Conservation (phyloP, 1,139 yeast species). For the Spathaspora jeffriesii region DNA sequence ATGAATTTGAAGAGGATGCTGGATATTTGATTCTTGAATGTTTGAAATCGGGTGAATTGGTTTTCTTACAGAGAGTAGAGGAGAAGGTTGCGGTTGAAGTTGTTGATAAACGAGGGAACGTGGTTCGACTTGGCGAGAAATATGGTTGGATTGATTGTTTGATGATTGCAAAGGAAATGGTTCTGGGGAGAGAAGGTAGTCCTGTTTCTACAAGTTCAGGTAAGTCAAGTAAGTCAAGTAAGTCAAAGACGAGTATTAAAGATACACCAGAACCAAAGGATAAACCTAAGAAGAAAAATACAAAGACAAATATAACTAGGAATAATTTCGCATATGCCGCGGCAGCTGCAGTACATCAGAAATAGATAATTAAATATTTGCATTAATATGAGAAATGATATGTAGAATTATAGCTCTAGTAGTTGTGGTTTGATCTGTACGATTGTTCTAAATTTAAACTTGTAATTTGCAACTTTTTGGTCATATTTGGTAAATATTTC, state of each 20-base stretch:
- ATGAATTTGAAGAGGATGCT: slow-evolving; percentile 54
- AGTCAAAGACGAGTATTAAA: background rate
- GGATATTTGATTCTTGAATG: slow-evolving; percentile 71
- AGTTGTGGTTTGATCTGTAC: too few species aligned
- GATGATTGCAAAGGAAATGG: slow-evolving; percentile 41
- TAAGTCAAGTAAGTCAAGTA: background rate
- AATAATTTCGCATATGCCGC: slow-evolving; percentile 48
- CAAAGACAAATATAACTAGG: background rate
- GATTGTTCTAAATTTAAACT: too few species aligned
- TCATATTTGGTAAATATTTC: too few species aligned
- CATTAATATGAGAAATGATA: too few species aligned
- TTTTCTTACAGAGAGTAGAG: slow-evolving; percentile 50
- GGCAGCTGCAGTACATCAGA: slow-evolving; percentile 45
- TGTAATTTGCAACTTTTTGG: too few species aligned
- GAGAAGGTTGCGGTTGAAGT: slow-evolving; percentile 23
- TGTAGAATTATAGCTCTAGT: too few species aligned
- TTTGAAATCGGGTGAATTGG: slow-evolving; percentile 53
- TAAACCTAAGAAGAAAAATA: background rate
- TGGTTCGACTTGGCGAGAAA: slow-evolving; percentile 34
- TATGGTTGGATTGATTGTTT: slow-evolving; percentile 52
- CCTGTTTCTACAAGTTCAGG: background rate
- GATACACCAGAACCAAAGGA: background rate
- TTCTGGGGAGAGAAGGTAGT: slow-evolving; percentile 11
- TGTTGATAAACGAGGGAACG: slow-evolving; percentile 31
- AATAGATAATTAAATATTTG: slow-evolving; percentile 3